A percentile compares a stretch with the other conserved stretches of the same genome.
phyloP scores from a whole-genome alignment of 2,329 filamentous ascomycete genomes.

The Cryphonectria parasitica region DNA sequence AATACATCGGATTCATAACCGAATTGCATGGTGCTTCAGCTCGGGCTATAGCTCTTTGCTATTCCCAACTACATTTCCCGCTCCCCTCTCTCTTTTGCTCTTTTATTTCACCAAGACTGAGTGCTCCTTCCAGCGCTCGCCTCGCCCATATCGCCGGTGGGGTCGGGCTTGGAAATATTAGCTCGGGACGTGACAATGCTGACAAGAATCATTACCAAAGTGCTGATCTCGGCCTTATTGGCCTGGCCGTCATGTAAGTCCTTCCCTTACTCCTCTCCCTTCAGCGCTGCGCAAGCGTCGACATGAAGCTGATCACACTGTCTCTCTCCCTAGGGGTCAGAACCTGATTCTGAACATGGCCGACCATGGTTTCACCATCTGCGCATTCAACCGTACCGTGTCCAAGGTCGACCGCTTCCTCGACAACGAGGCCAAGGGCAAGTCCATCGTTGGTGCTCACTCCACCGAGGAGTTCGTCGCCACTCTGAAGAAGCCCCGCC shows the following conservation, averaged over 20 bases:
- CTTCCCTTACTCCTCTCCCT: constrained; percentile 8
- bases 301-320: constrained; percentile 14
- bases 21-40: constrained; percentile 4
- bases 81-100: constrained; percentile 25
- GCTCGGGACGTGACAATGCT: constrained; percentile 52
- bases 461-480: constrained; percentile 90
- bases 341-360: constrained; percentile 90
- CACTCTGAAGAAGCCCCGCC: constrained; percentile 96
- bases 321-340: constrained; percentile 63
- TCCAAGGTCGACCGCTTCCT: constrained; percentile 97
- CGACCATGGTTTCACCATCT: constrained; percentile 92
- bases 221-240: constrained; percentile 90
- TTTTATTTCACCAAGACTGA: constrained; percentile 39
- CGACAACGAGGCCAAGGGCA: constrained; percentile 90
- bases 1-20: not conserved
- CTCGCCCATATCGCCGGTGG: constrained; percentile 73
- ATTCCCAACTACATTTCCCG: constrained; percentile 8
- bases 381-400: constrained; percentile 98
- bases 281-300: constrained; percentile 6
- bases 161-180: constrained; percentile 45
- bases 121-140: constrained; percentile 65
- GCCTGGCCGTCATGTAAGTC: constrained; percentile 84
- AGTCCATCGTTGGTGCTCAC: constrained; percentile 92
- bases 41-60: not conserved
- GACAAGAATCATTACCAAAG: constrained; percentile 57